Evolutionary conservation across 1,284 basidiomycete species (phyloP), one percentile per base, ranked within the genome.

Genomic region (Ustilago curta): DNA sequence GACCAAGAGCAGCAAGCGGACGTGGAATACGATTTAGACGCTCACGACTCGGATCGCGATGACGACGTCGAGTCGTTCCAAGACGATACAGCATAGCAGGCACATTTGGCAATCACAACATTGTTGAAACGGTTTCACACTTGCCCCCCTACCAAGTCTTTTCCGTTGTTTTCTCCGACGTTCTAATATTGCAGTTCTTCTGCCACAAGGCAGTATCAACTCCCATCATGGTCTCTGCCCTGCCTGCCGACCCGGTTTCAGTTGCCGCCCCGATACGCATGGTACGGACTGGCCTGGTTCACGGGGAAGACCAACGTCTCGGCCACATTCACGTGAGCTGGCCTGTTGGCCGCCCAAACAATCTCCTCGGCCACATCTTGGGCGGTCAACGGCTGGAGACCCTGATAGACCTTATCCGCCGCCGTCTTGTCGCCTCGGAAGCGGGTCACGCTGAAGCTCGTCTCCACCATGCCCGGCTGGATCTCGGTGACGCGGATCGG

Each of bases 281-380:
- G 81, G 59, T 77, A 82, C 8, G 81, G 80, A 37, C 73, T 69
- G 23, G 81, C 81, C 70, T 83, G 81, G 55, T 82, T 80, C 6
- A 78, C 77, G 6, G 81, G 81, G 63, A 83, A 73, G 19, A 83
- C 65, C 31, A 80, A 57, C 39, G 58, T 70, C 58, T 75, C 67
- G 29, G 84, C 83, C 35, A 84, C 63, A 45, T 85, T 83, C 50
- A 85, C 84, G 56, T 85, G 83, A 12, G 78, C 42, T 31, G 83
- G 81, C 44, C 95, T 91, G 14, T 91, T 88, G 19, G 95, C 94
- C 19, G 91, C 91, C 94, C 94, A 99, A 12, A 97, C 94, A 80
- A 99, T 96, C 86, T 99, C 94, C 86, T 99, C 95, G 1, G 96
- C 96, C 42, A 84, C 81, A 56, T 85, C 84, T 3, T 85, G 75